Evolutionary conservation across 202 grass and related monocot genomes (phyloP).

Genomic region (Zoysia matrella): DNA sequence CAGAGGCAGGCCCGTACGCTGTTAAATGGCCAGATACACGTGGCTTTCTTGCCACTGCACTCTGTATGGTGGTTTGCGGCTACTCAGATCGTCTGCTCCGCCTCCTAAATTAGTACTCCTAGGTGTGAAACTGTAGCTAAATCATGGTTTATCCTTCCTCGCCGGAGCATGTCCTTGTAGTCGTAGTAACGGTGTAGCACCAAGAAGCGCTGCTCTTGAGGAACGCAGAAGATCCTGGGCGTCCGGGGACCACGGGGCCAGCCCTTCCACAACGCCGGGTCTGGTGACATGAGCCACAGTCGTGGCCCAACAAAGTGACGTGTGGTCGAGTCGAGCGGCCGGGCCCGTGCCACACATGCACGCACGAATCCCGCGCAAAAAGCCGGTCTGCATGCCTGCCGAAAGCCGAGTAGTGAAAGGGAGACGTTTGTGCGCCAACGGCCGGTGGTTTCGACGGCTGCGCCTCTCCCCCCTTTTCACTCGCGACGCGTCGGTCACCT

Average conservation of each 20-base stretch:
- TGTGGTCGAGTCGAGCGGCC: constrained; percentile 21
- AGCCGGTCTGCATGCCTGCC: constrained; percentile 25
- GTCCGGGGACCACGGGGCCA: constrained; percentile 13
- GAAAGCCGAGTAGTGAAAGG: background rate
- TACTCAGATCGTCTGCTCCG: constrained; percentile 30
- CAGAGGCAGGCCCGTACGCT: constrained; percentile 24
- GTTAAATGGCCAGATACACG: constrained; percentile 33
- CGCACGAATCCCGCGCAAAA: constrained; percentile 24
- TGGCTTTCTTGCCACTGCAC: constrained; percentile 35
- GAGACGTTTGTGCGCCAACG: constrained; percentile 5
- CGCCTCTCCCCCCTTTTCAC: constrained; percentile 10
- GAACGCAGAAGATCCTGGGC: constrained; percentile 32
- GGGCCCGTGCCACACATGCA: constrained; percentile 45
- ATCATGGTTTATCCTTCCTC: too few relatives aligned
- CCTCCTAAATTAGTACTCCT: too few relatives aligned
- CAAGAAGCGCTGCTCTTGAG: too few relatives aligned
- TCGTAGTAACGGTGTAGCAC: too few relatives aligned
- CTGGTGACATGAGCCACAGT: constrained; percentile 70
- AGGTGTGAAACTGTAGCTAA: too few relatives aligned
- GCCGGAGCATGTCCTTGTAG: too few relatives aligned
- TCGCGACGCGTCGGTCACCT: background rate
- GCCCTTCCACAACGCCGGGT: constrained; percentile 53
- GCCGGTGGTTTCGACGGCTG: constrained; percentile 22
- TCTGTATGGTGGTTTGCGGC: constrained; percentile 37
- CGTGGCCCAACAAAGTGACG: constrained; percentile 42